Conservation (phyloP, 2,329 filamentous ascomycete species). For the Fusarium circinatum region DNA sequence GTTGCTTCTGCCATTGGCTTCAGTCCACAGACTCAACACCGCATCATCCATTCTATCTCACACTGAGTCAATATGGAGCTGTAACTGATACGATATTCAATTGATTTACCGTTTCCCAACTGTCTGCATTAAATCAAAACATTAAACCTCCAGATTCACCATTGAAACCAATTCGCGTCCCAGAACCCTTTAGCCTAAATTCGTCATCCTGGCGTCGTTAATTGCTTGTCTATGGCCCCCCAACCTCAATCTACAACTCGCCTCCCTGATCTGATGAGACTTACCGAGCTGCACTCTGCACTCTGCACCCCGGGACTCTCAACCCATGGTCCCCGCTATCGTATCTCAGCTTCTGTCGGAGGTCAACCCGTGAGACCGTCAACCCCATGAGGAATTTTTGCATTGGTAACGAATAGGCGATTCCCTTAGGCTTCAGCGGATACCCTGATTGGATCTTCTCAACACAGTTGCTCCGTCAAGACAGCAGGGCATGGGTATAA, state of each 20-base stretch:
- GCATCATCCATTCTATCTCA: not conserved
- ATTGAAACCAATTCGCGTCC: constrained; percentile 5
- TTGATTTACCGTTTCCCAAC: constrained; percentile 4
- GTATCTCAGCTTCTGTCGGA: constrained; percentile 21
- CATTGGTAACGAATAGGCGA: constrained; percentile 31
- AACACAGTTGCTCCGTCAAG: constrained; percentile 21
- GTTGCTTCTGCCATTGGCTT: not conserved
- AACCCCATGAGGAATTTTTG: not conserved
- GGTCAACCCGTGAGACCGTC: constrained; percentile 27
- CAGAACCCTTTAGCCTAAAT: constrained; percentile 16
- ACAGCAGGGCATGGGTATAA: not conserved
- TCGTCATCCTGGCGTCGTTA: constrained; percentile 1
- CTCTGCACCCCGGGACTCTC: constrained; percentile 18
- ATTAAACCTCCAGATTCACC: not conserved
- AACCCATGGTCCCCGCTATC: constrained; percentile 26
- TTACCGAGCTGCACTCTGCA: constrained; percentile 23
- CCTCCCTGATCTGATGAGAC: constrained; percentile 23
- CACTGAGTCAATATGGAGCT: not conserved
- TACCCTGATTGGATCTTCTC: constrained; percentile 32
- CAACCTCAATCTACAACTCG: constrained; percentile 9
- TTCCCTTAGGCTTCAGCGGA: constrained; percentile 17
- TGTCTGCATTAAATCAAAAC: not conserved
- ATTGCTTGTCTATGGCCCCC: constrained; percentile 5
- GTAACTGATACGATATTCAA: not conserved
- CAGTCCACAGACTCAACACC: not conserved